A percentile compares a stretch with the other conserved stretches of the same genome.
phyloP scores from a whole-genome alignment of 208 protist genomes.

The Trypanosomatidae sp. region DNA sequence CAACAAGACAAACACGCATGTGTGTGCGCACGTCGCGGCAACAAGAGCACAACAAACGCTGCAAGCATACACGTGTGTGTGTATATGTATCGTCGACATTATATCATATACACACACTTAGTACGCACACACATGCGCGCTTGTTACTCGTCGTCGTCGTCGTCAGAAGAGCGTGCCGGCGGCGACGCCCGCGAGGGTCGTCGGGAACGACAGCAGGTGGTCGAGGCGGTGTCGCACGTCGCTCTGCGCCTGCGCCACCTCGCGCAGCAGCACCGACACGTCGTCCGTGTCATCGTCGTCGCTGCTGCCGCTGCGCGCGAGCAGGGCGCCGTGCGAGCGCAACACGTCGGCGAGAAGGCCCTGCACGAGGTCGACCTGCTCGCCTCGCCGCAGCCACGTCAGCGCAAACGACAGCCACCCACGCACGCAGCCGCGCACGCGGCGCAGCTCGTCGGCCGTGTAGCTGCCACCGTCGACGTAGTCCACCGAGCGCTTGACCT shows the following conservation, averaged over 20 bases:
- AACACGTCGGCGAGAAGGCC: slow-evolving; percentile 58
- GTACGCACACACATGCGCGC: too few relatives aligned
- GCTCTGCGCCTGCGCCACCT: slow-evolving; percentile 49
- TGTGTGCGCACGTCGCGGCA: too few relatives aligned
- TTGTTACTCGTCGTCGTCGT: not conserved
- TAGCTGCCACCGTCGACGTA: slow-evolving; percentile 57
- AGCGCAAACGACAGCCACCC: slow-evolving; percentile 41
- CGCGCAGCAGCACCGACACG: slow-evolving; percentile 21
- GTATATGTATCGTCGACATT: too few relatives aligned
- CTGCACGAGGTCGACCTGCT: slow-evolving; percentile 72
- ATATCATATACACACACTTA: too few relatives aligned
- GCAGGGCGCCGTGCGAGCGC: slow-evolving; percentile 41
- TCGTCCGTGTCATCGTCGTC: too few relatives aligned
- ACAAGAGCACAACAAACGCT: too few relatives aligned
- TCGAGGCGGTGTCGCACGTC: slow-evolving; percentile 43
- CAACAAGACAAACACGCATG: too few relatives aligned
- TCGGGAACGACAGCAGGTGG: slow-evolving; percentile 62
- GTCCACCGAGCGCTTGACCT: slow-evolving; percentile 51
- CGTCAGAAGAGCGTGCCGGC: slow-evolving; percentile 46
- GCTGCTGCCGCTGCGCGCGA: slow-evolving; percentile 46
- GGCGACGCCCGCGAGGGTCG: slow-evolving; percentile 42
- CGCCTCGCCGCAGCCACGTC: slow-evolving; percentile 24
- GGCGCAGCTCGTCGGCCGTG: slow-evolving; percentile 37
- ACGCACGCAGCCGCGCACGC: slow-evolving; percentile 27
- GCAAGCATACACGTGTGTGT: too few relatives aligned